Base-by-base conservation (phyloP, 129 eudicot genomes). In the Helichrysum umbraculigerum region DNA sequence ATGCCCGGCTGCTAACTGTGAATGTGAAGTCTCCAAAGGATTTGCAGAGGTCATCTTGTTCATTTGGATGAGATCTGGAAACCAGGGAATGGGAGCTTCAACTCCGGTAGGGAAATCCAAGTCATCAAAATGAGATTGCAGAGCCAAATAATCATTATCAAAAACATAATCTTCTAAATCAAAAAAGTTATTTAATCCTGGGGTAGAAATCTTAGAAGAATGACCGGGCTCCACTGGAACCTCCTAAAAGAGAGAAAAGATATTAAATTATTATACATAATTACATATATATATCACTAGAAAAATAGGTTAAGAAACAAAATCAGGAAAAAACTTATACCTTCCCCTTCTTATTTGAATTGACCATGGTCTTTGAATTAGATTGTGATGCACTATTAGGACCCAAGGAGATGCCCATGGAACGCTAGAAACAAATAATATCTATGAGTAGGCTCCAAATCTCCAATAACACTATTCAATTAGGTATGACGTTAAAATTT, bases 121-220 rank as follows among this genome's bases (percentile, higher is more conserved):
- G 78, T 72, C 66, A 79, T 93, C 96, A 70, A 93, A 93, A 83
- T 87, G 92, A 19, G 97, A 84, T 82, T 93, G 97, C 81, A 86
- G 63, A 74, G 66, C 50, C 16, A 76, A 71, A 65, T 75, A 80
- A 19, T 89, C 91, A 33, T 88, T 86, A 39, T 83, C 92, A 58
- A 15, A 74, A 33, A 80, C 59, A 51, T 71, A 59, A 72, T 83
- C 85, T 71, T 84, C 91, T 65, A 67, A 42, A 85, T 81, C 76
- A 59, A 67, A 56, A 32, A 79, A 12, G 79, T 71, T 76, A 12
- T 85, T 33, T 19, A 68, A 74, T 74, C 77, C 88, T 60, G 69
- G 60, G 54, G 54, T 63, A 39, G 56, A 39, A 5, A 19, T 33
- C 11, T 15, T 28, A 14, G 20, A 25, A 47, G 54, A 22, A 37